phyloP scores from a whole-genome alignment of 371 early-diverging fungal genomes.

The Mortierella sp. region DNA sequence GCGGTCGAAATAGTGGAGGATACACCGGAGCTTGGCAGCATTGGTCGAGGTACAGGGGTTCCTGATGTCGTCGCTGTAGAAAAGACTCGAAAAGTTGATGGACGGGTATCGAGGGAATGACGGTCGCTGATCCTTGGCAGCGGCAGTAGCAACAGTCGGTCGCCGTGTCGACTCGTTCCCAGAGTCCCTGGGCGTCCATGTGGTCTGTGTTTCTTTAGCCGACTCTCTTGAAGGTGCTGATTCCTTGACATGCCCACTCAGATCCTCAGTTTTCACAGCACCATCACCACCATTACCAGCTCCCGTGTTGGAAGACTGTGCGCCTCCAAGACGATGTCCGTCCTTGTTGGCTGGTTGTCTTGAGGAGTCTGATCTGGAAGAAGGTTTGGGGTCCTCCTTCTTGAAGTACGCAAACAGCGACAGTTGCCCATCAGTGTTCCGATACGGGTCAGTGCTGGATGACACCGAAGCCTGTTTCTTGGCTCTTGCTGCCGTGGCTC shows the following conservation, averaged over 20 bases:
- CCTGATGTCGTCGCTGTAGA: conserved; percentile 12
- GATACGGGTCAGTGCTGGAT: conserved; percentile 14
- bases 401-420: conserved; percentile 48
- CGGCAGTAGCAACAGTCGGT: not conserved
- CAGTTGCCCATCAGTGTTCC: conserved; percentile 33
- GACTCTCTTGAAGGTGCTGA: too few relatives aligned
- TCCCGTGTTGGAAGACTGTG: not conserved
- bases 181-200: too few relatives aligned
- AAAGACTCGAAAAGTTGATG: conserved; percentile 62
- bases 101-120: conserved; percentile 53
- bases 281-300: not conserved
- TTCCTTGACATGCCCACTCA: not conserved
- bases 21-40: conserved; percentile 61
- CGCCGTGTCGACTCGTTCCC: not conserved
- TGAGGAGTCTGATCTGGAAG: not conserved
- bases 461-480: not conserved
- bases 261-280: not conserved
- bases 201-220: not conserved
- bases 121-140: not conserved
- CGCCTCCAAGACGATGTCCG: not conserved
- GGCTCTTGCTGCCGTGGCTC: not conserved
- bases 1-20: conserved; percentile 64
- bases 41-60: conserved; percentile 22
- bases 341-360: not conserved
- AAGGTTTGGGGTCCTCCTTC: conserved; percentile 14